phyloP scores from a whole-genome alignment of 106 monocot species.

The Alisma plantagoaquatica region DNA sequence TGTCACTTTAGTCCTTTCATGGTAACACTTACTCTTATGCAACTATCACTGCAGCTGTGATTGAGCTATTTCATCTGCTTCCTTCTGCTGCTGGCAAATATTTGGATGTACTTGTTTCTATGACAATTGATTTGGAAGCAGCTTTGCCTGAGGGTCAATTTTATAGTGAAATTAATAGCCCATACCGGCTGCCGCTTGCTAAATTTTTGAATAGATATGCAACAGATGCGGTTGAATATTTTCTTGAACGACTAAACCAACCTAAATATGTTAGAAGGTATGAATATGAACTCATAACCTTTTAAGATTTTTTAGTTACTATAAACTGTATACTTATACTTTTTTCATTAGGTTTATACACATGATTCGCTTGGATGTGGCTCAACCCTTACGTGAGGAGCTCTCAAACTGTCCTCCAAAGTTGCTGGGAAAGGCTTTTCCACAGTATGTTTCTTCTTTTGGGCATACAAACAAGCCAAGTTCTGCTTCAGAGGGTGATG shows the following conservation, averaged over 20 bases:
- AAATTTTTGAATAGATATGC: constrained; percentile 96
- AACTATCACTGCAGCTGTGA: constrained; percentile 99
- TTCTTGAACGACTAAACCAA: constrained; percentile 76
- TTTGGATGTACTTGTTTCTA: constrained; percentile 87
- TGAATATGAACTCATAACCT: background rate
- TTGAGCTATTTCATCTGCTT: constrained; percentile 96
- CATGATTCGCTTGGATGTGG: constrained; percentile 85
- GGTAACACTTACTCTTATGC: too few relatives aligned
- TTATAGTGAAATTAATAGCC: constrained; percentile 99
- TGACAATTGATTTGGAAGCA: constrained; percentile 92
- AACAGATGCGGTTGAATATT: constrained; percentile 86
- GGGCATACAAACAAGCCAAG: constrained; percentile 26
- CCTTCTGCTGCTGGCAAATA: constrained; percentile 96
- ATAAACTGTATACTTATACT: background rate
- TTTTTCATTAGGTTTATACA: constrained; percentile 69
- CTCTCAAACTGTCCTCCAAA: constrained; percentile 87
- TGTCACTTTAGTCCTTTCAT: too few relatives aligned
- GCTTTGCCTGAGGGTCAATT: constrained; percentile 87
- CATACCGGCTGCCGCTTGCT: constrained; percentile 82
- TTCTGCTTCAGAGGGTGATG: constrained; percentile 40
- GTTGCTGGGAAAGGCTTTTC: constrained; percentile 74
- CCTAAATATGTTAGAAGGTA: constrained; percentile 95
- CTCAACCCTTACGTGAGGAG: constrained; percentile 76
- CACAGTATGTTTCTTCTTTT: constrained; percentile 38
- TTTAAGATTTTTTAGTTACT: background rate